phyloP scores from a whole-genome alignment of 257 asterid species.

The Euphrasia confusa region DNA sequence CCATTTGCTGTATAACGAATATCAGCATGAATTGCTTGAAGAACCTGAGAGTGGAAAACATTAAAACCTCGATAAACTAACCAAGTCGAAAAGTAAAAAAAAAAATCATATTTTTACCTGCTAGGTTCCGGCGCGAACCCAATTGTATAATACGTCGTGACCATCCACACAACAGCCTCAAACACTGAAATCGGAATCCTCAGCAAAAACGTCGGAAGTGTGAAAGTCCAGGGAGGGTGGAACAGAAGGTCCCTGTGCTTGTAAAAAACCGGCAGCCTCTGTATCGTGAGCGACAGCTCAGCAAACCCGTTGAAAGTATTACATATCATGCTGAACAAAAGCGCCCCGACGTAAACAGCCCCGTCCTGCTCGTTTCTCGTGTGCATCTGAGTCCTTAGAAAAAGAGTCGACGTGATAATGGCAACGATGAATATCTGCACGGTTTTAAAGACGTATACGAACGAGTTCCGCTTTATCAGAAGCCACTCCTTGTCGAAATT shows the following conservation, averaged over 20 bases:
- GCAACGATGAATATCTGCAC: constrained; percentile 60
- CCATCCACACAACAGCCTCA: constrained; percentile 53
- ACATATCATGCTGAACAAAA: constrained; percentile 39
- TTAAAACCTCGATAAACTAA: not conserved
- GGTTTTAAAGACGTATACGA: constrained; percentile 58
- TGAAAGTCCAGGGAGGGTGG: constrained; percentile 62
- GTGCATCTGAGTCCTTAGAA: constrained; percentile 43
- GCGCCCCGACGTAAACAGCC: constrained; percentile 49
- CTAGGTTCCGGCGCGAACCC: constrained; percentile 64
- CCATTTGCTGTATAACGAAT: constrained; percentile 49
- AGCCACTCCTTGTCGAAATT: constrained; percentile 71
- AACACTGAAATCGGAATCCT: constrained; percentile 51
- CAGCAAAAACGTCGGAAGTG: constrained; percentile 46
- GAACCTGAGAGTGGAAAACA: constrained; percentile 34
- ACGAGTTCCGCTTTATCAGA: constrained; percentile 55
- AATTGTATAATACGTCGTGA: constrained; percentile 52
- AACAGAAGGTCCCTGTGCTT: constrained; percentile 60
- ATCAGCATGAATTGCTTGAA: constrained; percentile 55
- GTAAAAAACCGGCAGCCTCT: constrained; percentile 58
- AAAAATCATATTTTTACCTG: constrained; percentile 28
- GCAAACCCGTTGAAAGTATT: constrained; percentile 61
- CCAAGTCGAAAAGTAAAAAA: not conserved
- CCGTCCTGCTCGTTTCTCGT: constrained; percentile 50
- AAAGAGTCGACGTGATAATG: constrained; percentile 46
- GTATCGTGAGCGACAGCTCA: constrained; percentile 50